Evolutionary conservation across 2,329 filamentous ascomycete genomes (phyloP), one percentile per base, ranked within the genome.

Genomic region (Ceratocystis cubensis): DNA sequence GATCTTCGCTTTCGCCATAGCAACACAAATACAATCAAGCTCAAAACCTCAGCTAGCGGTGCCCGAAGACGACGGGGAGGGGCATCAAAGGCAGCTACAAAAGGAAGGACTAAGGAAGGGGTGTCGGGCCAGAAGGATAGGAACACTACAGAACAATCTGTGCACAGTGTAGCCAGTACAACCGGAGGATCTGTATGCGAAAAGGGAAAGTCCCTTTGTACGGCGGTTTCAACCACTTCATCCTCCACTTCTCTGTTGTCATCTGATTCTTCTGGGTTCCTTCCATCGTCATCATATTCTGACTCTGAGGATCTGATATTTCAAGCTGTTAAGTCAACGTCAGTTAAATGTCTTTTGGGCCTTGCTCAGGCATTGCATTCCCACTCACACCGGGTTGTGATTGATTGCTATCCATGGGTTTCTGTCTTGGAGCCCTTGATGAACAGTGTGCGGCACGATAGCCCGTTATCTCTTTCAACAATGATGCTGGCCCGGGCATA

Each of bases 381-480:
- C 6, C 64, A 68, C 57, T 64, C 67, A 1, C 53, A 66, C 30
- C 41, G 61, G 1, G 61, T 68, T 3, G 67, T 68, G 48, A 66
- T 68, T 20, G 67, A 68, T n/a, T 68, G 67, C 37, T 68, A 68
- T n/a, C 67, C 67, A 17, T 68, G 67, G 67, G 64, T 68, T 8
- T 61, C 64, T 45, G 61, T 33, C 1, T 44, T 68, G 50, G 67
- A 68, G 57, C 64, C 67, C n/a, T 44, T 68, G n/a, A 66, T 68
- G 67, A 20, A 64, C 20, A 53, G n/a, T 20, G 59, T 48, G 28
- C 48, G 28, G 5, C 37, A 64, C 20, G 45, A 68, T 30, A 68
- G 61, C 22, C 67, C 67, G 17, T 59, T 68, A 20, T 57, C 50
- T 25, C 53, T 68, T 7, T 64, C 67, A n/a, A 68, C 67, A 7